phyloP scores from a whole-genome alignment of 768 basidiomycete genomes.

The Candolleomyces eurysporus region DNA sequence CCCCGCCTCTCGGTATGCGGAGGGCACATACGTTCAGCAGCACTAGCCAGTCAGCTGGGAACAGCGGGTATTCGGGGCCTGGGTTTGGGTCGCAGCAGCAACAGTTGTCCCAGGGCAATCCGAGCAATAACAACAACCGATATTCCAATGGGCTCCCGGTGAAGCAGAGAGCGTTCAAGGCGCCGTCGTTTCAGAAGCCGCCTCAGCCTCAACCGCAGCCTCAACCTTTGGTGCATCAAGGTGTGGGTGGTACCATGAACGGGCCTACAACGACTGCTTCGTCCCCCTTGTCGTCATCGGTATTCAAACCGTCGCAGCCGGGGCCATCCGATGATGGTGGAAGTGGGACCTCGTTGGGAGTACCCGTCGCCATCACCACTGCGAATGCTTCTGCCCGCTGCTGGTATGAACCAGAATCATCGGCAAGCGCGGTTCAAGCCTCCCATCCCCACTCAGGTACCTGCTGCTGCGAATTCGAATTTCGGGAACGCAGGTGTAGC shows the following conservation, averaged over 20 bases:
- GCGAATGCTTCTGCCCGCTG: too few relatives aligned
- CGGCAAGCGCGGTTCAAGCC: not conserved
- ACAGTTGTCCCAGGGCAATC: not conserved
- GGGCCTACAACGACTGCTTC: not conserved
- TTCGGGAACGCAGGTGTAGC: too few relatives aligned
- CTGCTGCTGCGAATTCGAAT: too few relatives aligned
- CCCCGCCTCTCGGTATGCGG: not conserved
- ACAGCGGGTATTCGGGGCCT: not conserved
- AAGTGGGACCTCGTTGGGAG: too few relatives aligned
- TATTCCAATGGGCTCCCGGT: not conserved
- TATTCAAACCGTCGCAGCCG: too few relatives aligned
- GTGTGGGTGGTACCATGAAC: too few relatives aligned
- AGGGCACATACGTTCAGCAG: not conserved
- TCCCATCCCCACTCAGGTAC: not conserved
- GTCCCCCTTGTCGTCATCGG: too few relatives aligned
- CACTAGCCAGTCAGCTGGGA: not conserved
- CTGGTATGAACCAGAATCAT: not conserved
- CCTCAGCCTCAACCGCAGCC: not conserved
- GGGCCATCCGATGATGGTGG: too few relatives aligned
- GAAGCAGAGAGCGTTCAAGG: not conserved
- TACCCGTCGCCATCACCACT: too few relatives aligned
- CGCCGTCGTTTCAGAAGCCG: not conserved
- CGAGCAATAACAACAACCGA: not conserved
- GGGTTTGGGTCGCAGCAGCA: not conserved
- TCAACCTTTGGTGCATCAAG: not conserved